Evolutionary conservation across 352 stramenopile genomes (phyloP).

Genomic region (Saprolegnia parasitica): DNA sequence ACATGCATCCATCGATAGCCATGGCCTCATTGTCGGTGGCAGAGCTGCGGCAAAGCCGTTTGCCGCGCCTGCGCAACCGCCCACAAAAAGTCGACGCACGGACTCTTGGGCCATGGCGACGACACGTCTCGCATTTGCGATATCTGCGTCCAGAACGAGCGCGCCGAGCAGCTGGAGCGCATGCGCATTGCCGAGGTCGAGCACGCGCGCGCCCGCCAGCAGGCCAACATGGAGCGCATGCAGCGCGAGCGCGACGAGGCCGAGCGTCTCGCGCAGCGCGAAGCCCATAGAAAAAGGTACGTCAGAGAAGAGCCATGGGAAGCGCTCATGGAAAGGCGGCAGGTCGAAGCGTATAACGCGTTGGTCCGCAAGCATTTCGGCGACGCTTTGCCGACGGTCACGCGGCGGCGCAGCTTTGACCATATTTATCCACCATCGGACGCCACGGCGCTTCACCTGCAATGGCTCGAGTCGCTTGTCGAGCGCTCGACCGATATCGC

Average conservation of each 20-base stretch:
- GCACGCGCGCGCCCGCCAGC: conserved; percentile 60
- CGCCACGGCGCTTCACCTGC: background rate
- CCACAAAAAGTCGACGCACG: conserved; percentile 66
- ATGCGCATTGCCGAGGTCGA: conserved; percentile 66
- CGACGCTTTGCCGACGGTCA: background rate
- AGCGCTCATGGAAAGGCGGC: background rate
- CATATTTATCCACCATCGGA: conserved; percentile 1
- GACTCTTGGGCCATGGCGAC: conserved; percentile 48
- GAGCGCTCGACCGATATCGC: conserved; percentile 10
- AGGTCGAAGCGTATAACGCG: conserved; percentile 22
- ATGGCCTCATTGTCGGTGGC: background rate
- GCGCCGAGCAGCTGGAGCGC: conserved; percentile 64
- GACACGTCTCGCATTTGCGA: conserved; percentile 79
- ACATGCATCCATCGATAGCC: conserved; percentile 16
- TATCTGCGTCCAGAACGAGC: conserved; percentile 68
- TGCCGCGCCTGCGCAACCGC: conserved; percentile 68
- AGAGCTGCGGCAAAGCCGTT: conserved; percentile 77
- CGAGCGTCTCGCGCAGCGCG: conserved; percentile 27
- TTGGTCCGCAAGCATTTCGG: conserved; percentile 26
- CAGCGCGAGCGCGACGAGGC: conserved; percentile 53
- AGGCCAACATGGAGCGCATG: conserved; percentile 45
- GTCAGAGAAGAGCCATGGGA: background rate
- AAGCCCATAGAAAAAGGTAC: conserved; percentile 22
- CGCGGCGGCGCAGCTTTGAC: conserved; percentile 23
- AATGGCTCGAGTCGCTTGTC: conserved; percentile 17